phyloP scores from a whole-genome alignment of 495 filamentous ascomycete species.

The Platismatia glauca region DNA sequence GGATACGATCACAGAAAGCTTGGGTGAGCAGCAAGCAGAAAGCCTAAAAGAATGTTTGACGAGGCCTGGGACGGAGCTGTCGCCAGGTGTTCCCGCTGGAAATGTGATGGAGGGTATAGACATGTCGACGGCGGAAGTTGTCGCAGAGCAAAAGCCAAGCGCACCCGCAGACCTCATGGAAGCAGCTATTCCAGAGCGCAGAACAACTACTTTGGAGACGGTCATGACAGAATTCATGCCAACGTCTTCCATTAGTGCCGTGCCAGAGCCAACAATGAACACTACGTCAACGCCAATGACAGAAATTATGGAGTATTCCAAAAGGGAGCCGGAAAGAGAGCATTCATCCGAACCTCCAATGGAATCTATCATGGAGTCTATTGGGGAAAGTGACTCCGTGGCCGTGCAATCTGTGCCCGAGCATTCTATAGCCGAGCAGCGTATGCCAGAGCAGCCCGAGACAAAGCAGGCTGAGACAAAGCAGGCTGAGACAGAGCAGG shows the following conservation, averaged over 20 bases:
- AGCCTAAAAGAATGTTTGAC: not conserved
- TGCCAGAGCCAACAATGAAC: not conserved
- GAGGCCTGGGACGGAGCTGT: not conserved
- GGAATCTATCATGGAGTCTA: not conserved
- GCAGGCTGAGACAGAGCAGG: not conserved
- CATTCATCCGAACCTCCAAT: not conserved
- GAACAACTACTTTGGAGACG: not conserved
- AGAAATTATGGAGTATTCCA: not conserved
- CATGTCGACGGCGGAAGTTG: not conserved
- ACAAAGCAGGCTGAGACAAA: not conserved
- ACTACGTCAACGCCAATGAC: not conserved
- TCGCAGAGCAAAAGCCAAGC: not conserved
- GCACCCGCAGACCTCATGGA: not conserved
- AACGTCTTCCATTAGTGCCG: not conserved
- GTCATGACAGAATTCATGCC: not conserved
- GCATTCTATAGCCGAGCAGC: not conserved
- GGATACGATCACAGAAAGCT: not conserved
- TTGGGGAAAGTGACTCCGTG: not conserved
- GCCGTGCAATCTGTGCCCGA: not conserved
- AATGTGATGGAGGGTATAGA: not conserved
- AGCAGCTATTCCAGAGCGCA: not conserved
- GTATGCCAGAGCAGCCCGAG: not conserved
- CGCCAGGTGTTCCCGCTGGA: not conserved
- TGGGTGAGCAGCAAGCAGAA: not conserved
- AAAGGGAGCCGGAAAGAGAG: not conserved